These are phyloP conservation scores for Candida caryicola DNA, from an alignment of 805 yeast species.

Conservation along the genomic window DNA sequence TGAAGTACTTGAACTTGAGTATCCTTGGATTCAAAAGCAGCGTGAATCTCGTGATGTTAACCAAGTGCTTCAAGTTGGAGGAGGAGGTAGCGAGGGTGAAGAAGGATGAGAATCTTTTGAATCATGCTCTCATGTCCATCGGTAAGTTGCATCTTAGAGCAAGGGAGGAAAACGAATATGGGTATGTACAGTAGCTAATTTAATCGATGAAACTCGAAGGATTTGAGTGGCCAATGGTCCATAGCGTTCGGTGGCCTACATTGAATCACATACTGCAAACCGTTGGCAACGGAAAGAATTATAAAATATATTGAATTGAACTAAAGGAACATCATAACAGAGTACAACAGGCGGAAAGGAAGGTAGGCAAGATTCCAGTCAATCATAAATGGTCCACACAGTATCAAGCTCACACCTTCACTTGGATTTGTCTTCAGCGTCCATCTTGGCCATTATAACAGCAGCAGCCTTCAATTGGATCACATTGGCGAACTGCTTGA, in stretches of 20 bases:
- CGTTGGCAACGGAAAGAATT: neutral
- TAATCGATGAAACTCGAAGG: too few relatives aligned
- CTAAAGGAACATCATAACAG: neutral
- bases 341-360: neutral
- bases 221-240: too few relatives aligned
- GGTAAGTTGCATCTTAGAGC: conserved; percentile 25
- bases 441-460: conserved; percentile 69
- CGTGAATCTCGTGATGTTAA: conserved; percentile 37
- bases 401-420: neutral
- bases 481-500: conserved; percentile 87
- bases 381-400: neutral
- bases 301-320: neutral
- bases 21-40: conserved; percentile 43
- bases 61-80: conserved; percentile 40
- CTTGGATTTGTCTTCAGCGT: conserved; percentile 51
- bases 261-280: too few relatives aligned
- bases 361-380: neutral
- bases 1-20: conserved; percentile 41
- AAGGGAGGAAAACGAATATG: conserved; percentile 21
- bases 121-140: conserved; percentile 30
- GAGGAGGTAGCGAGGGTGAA: conserved; percentile 31
- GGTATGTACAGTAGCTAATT: neutral
- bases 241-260: too few relatives aligned
- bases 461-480: conserved; percentile 89
- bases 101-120: conserved; percentile 25